These are phyloP conservation scores for Xylariaceae sp. DNA, from an alignment of 2,329 filamentous ascomycete species.

Conservation along the genomic window DNA sequence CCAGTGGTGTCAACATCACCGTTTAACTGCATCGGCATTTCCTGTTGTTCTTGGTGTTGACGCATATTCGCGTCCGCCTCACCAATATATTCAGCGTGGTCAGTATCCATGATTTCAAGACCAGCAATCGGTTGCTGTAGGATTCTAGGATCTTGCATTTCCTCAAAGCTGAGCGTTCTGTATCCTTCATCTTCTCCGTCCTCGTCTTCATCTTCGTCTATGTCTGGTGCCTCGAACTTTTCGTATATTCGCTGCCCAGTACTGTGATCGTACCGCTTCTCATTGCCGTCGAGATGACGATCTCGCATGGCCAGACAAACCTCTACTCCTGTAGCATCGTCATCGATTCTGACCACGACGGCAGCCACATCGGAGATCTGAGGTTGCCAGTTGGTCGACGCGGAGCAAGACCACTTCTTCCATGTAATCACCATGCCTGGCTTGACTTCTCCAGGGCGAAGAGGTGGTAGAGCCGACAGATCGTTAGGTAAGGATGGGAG, in stretches of 20 bases:
- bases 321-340: constrained; percentile 47
- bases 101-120: too few species aligned
- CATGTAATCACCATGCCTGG: constrained; percentile 65
- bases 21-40: not conserved
- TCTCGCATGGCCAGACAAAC: constrained; percentile 69
- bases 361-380: constrained; percentile 62
- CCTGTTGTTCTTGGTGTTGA: not conserved
- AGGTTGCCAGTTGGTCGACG: constrained; percentile 63
- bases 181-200: constrained; percentile 52
- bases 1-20: not conserved
- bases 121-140: constrained; percentile 38
- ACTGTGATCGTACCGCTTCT: constrained; percentile 58
- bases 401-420: constrained; percentile 59
- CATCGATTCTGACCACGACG: constrained; percentile 52
- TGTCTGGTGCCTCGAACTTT: constrained; percentile 70
- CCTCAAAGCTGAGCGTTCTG: constrained; percentile 54
- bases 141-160: constrained; percentile 66
- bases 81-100: too few species aligned
- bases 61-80: too few species aligned
- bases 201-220: constrained; percentile 54
- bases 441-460: constrained; percentile 45
- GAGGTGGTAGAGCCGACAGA: constrained; percentile 44
- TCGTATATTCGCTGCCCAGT: constrained; percentile 71
- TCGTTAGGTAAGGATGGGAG: constrained; percentile 60
- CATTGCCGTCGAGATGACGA: constrained; percentile 48